Evolutionary conservation across 2,329 filamentous ascomycete species (phyloP).

Genomic region (Lachnellula cervina): DNA sequence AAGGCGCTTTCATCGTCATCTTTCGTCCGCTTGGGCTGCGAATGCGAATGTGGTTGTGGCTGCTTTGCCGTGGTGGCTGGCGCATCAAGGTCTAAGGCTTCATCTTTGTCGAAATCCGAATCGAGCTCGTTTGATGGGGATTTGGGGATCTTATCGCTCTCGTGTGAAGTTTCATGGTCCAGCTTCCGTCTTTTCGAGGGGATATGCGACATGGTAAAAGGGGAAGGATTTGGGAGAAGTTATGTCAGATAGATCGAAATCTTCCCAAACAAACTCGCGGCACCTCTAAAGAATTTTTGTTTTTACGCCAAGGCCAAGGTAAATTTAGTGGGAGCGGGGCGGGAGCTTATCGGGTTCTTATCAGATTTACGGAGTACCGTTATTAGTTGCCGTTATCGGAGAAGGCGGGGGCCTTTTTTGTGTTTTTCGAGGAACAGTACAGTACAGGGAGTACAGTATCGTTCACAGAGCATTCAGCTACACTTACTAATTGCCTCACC

Average conservation of each 20-base stretch:
- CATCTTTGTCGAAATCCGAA: conserved; percentile 18
- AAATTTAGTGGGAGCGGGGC: background rate
- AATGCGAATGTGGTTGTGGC: conserved; percentile 4
- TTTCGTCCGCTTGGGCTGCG: conserved; percentile 17
- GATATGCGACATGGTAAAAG: conserved; percentile 18
- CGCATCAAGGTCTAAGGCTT: background rate
- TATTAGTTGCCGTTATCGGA: background rate
- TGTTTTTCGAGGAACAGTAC: background rate
- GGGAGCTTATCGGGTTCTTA: background rate
- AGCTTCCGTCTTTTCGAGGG: conserved; percentile 33
- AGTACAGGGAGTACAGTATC: background rate
- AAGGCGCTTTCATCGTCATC: conserved; percentile 31
- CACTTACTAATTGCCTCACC: background rate
- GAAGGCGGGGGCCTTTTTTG: background rate
- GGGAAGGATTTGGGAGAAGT: background rate
- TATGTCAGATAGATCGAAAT: background rate
- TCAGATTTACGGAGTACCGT: background rate
- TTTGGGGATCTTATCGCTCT: background rate
- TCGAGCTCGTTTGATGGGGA: background rate
- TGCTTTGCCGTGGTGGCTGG: conserved; percentile 6
- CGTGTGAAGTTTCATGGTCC: conserved; percentile 17
- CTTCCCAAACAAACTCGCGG: background rate
- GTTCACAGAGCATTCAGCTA: background rate
- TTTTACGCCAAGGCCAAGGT: background rate
- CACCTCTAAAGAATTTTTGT: background rate